Evolutionary conservation across 2,329 filamentous ascomycete genomes (phyloP).

Genomic region (Fusarium musae): DNA sequence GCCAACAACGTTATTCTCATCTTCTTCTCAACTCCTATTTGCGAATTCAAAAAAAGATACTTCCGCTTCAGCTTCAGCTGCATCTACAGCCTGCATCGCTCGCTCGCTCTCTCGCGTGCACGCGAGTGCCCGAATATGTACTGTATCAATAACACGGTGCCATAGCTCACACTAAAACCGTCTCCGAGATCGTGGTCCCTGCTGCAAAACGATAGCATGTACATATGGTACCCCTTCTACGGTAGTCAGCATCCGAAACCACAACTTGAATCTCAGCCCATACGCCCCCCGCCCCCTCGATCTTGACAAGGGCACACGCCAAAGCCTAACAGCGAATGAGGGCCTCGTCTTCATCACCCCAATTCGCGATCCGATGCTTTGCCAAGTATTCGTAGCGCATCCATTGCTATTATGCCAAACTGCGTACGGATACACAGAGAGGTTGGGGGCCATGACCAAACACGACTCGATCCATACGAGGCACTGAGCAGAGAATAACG

Average conservation of each 20-base stretch:
- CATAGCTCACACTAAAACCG: constrained; percentile 13
- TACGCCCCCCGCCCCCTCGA: constrained; percentile 37
- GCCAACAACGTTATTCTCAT: constrained; percentile 23
- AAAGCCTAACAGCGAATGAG: constrained; percentile 28
- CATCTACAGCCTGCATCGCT: constrained; percentile 5
- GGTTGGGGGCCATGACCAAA: neutral
- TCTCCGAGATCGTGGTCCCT: constrained; percentile 26
- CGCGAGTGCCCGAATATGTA: neutral
- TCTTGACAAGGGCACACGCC: constrained; percentile 38
- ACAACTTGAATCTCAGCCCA: constrained; percentile 47
- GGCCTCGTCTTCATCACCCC: constrained; percentile 13
- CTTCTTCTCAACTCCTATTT: constrained; percentile 32
- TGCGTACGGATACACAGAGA: neutral
- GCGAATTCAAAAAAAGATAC: constrained; percentile 8
- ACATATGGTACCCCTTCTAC: constrained; percentile 25
- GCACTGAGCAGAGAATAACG: constrained; percentile 5
- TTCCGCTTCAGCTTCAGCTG: constrained; percentile 15
- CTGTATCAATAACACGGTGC: constrained; percentile 9
- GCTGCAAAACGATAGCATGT: neutral
- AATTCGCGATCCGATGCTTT: constrained; percentile 2
- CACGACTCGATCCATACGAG: neutral
- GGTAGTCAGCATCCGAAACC: constrained; percentile 39
- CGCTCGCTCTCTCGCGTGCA: neutral
- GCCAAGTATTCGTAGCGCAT: constrained; percentile 7
- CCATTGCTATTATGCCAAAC: neutral